Evolutionary conservation across 805 yeast genomes (phyloP).

Genomic region (Gaillardinia entomophila): DNA sequence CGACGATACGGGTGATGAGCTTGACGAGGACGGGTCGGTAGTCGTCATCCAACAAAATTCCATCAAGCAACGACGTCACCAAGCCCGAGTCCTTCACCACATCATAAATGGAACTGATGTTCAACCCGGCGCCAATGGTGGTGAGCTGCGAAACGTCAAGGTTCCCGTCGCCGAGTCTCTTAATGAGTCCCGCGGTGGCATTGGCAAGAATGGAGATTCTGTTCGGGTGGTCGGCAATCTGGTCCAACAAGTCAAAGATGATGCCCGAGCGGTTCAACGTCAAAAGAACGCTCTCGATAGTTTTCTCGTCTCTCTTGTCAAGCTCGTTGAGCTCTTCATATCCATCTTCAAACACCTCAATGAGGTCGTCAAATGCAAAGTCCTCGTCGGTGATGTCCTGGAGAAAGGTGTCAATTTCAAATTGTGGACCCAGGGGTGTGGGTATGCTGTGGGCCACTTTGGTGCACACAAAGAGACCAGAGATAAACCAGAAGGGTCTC

Average conservation of each 20-base stretch:
- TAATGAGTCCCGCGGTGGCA: slow-evolving; percentile 17
- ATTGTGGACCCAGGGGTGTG: too few relatives aligned
- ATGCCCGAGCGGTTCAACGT: slow-evolving; percentile 28
- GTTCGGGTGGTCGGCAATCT: slow-evolving; percentile 23
- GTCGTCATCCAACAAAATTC: slow-evolving; percentile 27
- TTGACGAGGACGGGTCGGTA: slow-evolving; percentile 28
- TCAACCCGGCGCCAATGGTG: slow-evolving; percentile 6
- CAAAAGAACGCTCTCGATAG: slow-evolving; percentile 17
- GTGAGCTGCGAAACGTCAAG: slow-evolving; percentile 6
- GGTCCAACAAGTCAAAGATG: slow-evolving; percentile 29
- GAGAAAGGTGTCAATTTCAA: neutral
- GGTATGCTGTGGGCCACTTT: too few relatives aligned
- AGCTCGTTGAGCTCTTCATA: slow-evolving; percentile 1
- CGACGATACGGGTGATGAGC: slow-evolving; percentile 24
- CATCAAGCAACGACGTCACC: slow-evolving; percentile 27
- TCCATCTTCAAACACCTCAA: neutral
- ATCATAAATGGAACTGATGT: slow-evolving; percentile 16
- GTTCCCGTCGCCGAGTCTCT: slow-evolving; percentile 2
- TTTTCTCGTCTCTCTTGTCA: slow-evolving; percentile 17
- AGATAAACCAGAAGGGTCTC: neutral
- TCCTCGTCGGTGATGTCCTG: neutral
- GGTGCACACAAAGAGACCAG: neutral
- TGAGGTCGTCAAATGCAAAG: neutral
- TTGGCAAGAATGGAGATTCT: slow-evolving; percentile 26
- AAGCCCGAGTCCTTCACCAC: slow-evolving; percentile 30